These are phyloP conservation scores for Macrotyloma uniflorum DNA, from an alignment of 306 rosid genomes.

Conservation along the genomic window DNA sequence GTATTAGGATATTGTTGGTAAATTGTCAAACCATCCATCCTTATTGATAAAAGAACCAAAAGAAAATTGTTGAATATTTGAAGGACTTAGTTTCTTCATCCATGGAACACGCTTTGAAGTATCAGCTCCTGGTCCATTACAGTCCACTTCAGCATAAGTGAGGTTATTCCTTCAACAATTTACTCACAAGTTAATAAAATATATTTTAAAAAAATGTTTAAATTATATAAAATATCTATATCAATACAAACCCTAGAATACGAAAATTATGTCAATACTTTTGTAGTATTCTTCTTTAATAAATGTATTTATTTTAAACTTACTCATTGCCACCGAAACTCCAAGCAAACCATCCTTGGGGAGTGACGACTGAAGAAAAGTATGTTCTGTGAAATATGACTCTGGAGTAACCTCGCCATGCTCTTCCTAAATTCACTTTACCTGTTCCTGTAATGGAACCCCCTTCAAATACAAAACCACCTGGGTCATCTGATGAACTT, in stretches of 20 bases:
- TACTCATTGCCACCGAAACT: too few relatives aligned
- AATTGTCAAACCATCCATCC: not conserved
- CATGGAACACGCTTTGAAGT: not conserved
- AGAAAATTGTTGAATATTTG: not conserved
- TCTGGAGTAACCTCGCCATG: constrained; percentile 5
- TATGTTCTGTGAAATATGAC: not conserved
- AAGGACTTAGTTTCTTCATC: not conserved
- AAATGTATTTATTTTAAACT: too few relatives aligned
- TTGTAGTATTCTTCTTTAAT: too few relatives aligned
- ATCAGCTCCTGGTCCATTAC: not conserved
- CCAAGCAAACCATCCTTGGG: too few relatives aligned
- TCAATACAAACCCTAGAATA: too few relatives aligned
- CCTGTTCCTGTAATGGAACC: constrained; percentile 31
- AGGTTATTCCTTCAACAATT: not conserved
- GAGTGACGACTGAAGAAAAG: not conserved
- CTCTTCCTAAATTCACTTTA: constrained; percentile 46
- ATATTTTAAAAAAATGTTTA: too few relatives aligned
- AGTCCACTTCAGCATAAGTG: constrained; percentile 10
- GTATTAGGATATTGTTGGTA: not conserved
- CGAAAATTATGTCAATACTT: too few relatives aligned
- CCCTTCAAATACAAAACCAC: constrained; percentile 49
- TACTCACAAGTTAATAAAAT: not conserved
- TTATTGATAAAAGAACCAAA: not conserved
- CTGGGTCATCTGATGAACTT: not conserved
- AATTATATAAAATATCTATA: too few relatives aligned